Evolutionary conservation across 257 asterid species (phyloP).

Genomic region (Scutellaria baicalensis): DNA sequence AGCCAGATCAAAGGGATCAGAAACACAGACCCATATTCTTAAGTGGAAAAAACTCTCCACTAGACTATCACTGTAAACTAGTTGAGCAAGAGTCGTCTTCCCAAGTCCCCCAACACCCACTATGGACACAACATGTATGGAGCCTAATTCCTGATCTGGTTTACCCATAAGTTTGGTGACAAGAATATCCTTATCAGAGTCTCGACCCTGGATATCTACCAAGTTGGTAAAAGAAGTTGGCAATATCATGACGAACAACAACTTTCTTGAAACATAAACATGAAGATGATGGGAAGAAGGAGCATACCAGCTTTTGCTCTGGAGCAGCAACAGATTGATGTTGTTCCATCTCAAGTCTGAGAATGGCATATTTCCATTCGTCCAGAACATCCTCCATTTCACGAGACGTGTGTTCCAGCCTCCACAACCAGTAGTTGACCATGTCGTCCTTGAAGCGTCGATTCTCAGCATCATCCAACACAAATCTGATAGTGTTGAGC

Average conservation of each 20-base stretch:
- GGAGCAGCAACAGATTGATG: background rate
- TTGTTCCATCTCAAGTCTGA: background rate
- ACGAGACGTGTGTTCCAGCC: background rate
- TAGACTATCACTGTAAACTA: background rate
- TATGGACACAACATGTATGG: background rate
- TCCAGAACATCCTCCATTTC: background rate
- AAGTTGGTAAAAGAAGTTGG: background rate
- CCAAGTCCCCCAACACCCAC: background rate
- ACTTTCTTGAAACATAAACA: background rate
- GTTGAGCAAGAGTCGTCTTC: conserved; percentile 1
- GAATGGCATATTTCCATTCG: background rate
- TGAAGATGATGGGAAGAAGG: background rate
- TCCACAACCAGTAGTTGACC: background rate
- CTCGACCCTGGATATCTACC: background rate
- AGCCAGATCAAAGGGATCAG: background rate
- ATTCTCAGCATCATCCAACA: background rate
- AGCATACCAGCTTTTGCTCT: background rate
- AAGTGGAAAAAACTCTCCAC: background rate
- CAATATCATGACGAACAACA: background rate
- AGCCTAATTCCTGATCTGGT: background rate
- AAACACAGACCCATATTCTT: background rate
- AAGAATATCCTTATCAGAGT: background rate
- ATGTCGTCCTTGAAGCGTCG: background rate
- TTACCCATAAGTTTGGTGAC: background rate
- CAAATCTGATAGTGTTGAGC: background rate